Evolutionary conservation across 768 basidiomycete species (phyloP).

Genomic region (Mycena amicta): DNA sequence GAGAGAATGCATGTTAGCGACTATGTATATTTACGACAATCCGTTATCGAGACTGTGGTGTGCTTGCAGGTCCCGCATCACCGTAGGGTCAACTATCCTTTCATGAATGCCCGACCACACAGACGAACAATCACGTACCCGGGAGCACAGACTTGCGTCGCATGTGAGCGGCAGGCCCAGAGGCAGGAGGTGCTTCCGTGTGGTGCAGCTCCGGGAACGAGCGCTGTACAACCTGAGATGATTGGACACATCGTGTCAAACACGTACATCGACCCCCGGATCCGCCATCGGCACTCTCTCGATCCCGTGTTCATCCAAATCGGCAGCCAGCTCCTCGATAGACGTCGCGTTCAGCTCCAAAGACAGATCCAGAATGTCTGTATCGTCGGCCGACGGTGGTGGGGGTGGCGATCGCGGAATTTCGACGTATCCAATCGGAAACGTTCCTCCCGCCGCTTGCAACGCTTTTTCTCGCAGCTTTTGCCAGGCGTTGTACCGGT

Average conservation of each 20-base stretch:
- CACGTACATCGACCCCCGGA: constrained; percentile 81
- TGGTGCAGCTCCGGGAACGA: constrained; percentile 66
- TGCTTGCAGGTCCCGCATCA: constrained; percentile 84
- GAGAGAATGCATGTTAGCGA: constrained; percentile 3
- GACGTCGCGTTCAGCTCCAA: constrained; percentile 87
- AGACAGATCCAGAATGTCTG: constrained; percentile 84
- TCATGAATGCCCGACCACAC: too few species aligned
- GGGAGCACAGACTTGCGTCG: constrained; percentile 95
- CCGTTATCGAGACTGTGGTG: constrained; percentile 79
- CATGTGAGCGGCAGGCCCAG: constrained; percentile 73
- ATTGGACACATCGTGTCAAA: constrained; percentile 6
- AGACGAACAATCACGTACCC: constrained; percentile 49
- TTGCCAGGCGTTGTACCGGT: constrained; percentile 90
- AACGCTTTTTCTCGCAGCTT: constrained; percentile 77
- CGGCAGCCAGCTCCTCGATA: constrained; percentile 71
- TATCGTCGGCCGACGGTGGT: constrained; percentile 77
- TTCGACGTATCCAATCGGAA: constrained; percentile 73
- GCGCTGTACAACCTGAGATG: constrained; percentile 44
- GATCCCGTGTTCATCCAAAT: constrained; percentile 78
- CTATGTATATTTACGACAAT: constrained; percentile 25
- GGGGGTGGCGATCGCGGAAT: constrained; percentile 75
- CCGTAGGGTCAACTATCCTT: constrained; percentile 82
- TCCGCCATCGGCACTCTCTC: constrained; percentile 93
- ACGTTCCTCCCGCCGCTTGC: constrained; percentile 66
- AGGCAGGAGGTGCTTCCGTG: constrained; percentile 55